Evolutionary conservation across 129 eudicot genomes (phyloP), one percentile per base, ranked within the genome.

Genomic region (Mikania micrantha): DNA sequence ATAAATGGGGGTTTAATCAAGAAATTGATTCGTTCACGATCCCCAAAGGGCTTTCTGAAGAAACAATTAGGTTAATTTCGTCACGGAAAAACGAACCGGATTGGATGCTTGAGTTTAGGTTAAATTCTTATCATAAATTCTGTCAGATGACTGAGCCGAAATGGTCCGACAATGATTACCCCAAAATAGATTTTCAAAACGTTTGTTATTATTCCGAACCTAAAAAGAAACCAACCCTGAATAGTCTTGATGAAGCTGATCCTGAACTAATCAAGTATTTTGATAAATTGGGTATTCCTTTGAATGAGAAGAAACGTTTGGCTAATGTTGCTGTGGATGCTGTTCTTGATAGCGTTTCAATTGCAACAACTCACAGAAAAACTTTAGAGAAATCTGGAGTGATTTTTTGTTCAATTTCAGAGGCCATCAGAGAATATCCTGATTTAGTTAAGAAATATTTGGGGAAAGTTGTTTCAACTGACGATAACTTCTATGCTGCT

Each of bases 81-180:
- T 78, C 90, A 1, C 65, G 91, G 22, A 87, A 89, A 64, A 80
- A 83, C 5, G 99, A 94, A 13, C 99, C 99, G 16, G 95, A 89
- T 85, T 94, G 99, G 99, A 94, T 94, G 99, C 91, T 94, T 79
- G 95, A 94, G 71, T 86, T 86, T 71, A 86, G 99, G 69, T 80
- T 94, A 24, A 94, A 81, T 56, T 74, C 95, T 27, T 94, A 82
- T 78, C 42, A 77, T 39, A 85, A 89, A 60, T 94, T 85, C 54
- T 22, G 82, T 47, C 82, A 66, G 21, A 86, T 94, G 97, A 77
- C 69, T 44, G 96, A 87, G 48, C 99, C 99, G 12, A 75, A 79
- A 4, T 94, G 99, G 99, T 94, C 99, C 32, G 99, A 94, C 70
- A 94, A 94, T 78, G 22, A 25, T 56, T 94, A 86, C 75, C 97